Evolutionary conservation across 768 basidiomycete species (phyloP).

Genomic region (Sistotremastrum suecicum): DNA sequence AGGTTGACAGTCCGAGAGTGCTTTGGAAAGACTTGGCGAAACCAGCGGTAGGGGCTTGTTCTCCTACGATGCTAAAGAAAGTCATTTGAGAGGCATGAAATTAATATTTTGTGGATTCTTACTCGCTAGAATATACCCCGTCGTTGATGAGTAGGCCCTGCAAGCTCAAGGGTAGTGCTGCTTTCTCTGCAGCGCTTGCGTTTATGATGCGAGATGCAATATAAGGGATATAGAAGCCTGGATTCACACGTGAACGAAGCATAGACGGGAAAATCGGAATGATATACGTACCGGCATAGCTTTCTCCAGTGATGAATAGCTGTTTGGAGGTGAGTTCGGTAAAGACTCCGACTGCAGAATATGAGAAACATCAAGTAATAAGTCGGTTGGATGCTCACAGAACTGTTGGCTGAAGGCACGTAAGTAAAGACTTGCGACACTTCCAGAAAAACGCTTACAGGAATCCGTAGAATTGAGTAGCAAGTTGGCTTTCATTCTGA

Average conservation of each 20-base stretch:
- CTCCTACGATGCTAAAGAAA: background rate
- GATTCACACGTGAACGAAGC: background rate
- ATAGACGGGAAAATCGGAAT: too few relatives aligned
- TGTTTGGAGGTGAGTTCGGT: constrained; percentile 6
- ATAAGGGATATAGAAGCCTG: constrained; percentile 4
- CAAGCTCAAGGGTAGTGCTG: constrained; percentile 1
- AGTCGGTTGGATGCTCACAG: background rate
- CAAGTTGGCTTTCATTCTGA: constrained; percentile 1
- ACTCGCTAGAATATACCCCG: constrained; percentile 4
- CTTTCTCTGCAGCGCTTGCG: constrained; percentile 4
- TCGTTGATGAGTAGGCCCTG: constrained; percentile 8
- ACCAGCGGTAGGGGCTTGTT: background rate
- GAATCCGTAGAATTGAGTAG: constrained; percentile 9
- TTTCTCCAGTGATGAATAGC: constrained; percentile 5
- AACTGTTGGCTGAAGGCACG: constrained; percentile 2
- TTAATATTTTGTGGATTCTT: too few relatives aligned
- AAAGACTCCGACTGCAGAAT: constrained; percentile 1
- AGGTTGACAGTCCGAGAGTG: background rate
- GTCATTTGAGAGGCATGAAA: too few relatives aligned
- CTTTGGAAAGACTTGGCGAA: background rate
- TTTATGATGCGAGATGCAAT: constrained; percentile 6
- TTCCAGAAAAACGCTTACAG: constrained; percentile 1
- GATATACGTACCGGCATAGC: background rate
- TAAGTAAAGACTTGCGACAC: background rate
- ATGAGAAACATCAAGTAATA: background rate